Percentiles rank a stretch among this genome's conserved stretches.
Evolutionary conservation across 2,329 filamentous ascomycete species (phyloP).

Genomic region (Beauveria asiatica): DNA sequence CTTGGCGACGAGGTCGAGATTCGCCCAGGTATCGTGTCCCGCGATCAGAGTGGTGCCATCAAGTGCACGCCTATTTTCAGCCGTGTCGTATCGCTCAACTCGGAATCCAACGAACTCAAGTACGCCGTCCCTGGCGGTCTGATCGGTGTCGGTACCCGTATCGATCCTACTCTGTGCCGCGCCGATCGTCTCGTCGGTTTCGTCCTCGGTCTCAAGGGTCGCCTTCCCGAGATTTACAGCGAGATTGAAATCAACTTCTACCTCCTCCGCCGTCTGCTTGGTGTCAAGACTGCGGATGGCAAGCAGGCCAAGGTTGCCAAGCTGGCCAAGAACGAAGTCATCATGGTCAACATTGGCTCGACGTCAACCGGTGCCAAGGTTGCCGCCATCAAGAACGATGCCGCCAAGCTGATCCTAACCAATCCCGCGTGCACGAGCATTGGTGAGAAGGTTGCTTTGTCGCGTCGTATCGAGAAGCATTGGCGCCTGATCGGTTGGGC

Average conservation of each 20-base stretch:
- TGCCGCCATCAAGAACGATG: slow-evolving; percentile 93
- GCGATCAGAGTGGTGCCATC: slow-evolving; percentile 86
- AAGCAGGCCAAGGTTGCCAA: slow-evolving; percentile 99
- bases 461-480: slow-evolving; percentile 96
- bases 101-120: slow-evolving; percentile 96
- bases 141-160: slow-evolving; percentile 95
- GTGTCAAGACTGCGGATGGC: slow-evolving; percentile 95
- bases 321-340: slow-evolving; percentile 94
- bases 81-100: slow-evolving; percentile 88
- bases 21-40: slow-evolving; percentile 93
- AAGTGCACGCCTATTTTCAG: slow-evolving; percentile 97
- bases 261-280: slow-evolving; percentile 83
- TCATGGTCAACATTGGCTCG: slow-evolving; percentile 99
- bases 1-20: slow-evolving; percentile 98
- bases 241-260: slow-evolving; percentile 99
- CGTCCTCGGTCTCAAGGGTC: slow-evolving; percentile 89
- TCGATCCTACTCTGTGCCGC: slow-evolving; percentile 96
- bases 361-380: slow-evolving; percentile 98
- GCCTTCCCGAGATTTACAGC: slow-evolving; percentile 92
- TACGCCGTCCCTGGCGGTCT: slow-evolving; percentile 96
- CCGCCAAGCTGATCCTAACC: slow-evolving; percentile 87
- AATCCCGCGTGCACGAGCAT: slow-evolving; percentile 94
- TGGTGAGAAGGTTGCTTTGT: slow-evolving; percentile 95
- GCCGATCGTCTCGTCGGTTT: slow-evolving; percentile 98
- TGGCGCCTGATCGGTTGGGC: slow-evolving; percentile 94